phyloP scores from a whole-genome alignment of 768 basidiomycete species.

The Leccinum subgranulosum region DNA sequence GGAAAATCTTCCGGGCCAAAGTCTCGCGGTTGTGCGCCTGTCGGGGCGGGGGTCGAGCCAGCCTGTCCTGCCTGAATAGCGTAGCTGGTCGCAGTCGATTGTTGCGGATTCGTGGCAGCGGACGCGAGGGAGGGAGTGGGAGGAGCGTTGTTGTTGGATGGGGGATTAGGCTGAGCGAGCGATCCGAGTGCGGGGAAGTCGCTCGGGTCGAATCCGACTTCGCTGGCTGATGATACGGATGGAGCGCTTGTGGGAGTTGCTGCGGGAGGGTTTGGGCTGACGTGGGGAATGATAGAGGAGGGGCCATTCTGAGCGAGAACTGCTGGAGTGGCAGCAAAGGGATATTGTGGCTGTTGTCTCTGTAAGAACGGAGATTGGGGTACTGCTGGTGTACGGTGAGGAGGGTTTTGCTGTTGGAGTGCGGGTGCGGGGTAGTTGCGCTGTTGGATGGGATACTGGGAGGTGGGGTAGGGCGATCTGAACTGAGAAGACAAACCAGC shows the following conservation, averaged over 20 bases:
- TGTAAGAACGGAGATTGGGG: constrained; percentile 64
- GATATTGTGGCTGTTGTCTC: constrained; percentile 51
- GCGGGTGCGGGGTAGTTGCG: constrained; percentile 37
- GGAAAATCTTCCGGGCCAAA: constrained; percentile 91
- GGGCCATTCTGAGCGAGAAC: constrained; percentile 55
- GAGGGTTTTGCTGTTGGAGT: constrained; percentile 49
- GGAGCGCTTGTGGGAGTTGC: constrained; percentile 45
- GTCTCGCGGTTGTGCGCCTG: constrained; percentile 25
- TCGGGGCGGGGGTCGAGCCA: constrained; percentile 17
- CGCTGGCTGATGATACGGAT: constrained; percentile 63
- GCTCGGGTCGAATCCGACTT: constrained; percentile 80
- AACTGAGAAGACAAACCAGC: constrained; percentile 62
- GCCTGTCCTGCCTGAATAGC: constrained; percentile 75
- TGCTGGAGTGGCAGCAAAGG: constrained; percentile 48
- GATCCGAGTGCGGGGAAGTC: constrained; percentile 85
- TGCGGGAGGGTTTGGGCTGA: constrained; percentile 45
- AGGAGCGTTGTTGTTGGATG: constrained; percentile 35
- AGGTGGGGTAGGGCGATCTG: constrained; percentile 47
- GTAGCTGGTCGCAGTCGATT: constrained; percentile 58
- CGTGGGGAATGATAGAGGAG: constrained; percentile 53
- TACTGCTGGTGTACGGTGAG: constrained; percentile 55
- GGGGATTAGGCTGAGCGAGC: constrained; percentile 46
- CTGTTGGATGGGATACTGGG: constrained; percentile 32
- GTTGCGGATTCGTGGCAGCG: constrained; percentile 29
- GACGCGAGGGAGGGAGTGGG: constrained; percentile 24